Base-by-base conservation (phyloP, 2,329 filamentous ascomycete species). In the Claviceps humidiphila region DNA sequence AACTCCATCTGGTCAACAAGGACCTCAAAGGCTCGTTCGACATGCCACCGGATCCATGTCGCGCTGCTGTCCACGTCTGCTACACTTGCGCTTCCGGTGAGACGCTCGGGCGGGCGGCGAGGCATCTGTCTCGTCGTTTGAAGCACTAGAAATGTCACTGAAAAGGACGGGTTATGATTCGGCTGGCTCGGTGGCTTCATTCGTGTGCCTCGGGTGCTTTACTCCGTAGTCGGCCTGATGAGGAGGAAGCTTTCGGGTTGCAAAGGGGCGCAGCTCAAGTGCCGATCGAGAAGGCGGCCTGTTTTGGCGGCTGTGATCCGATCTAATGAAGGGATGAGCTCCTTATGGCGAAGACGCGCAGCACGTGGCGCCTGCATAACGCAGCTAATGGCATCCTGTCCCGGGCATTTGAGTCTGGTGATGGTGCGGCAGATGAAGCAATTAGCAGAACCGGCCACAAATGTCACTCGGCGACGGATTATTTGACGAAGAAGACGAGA, bases 281-380 rank as follows among this genome's bases (percentile, higher is more conserved):
- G 37, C 47, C 47, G 47, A 48, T 48, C 37, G 16, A 40, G 20
- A 17, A 34, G 34, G 43, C 44, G 26, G 48, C 52, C 47, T 50
- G n/a, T 38, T 22, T 37, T 34, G 47, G 41, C 11, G 45, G 17
- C 41, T 47, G 47, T 52, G 51, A 26, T 44, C 43, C 47, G 53
- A 50, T 50, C 22, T 34, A 11, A 34, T 34, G 47, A 45, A 47
- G n/a, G 44, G 50, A 20, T 13, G 9, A 24, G 3, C 14, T 39
- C 6, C 38, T 26, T 38, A 11, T 34, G 30, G 30, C 30, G 11
- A 42, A n/a, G 17, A 34, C 51, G 50, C 52, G 52, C 47, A 51
- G 47, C 50, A 52, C 49, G 37, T 49, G 24, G 44, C 44, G 44
- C 54, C 8, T 54, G 54, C 53, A 56, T 54, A 30, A 40, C 49